Evolutionary conservation across 345 rosid species (phyloP).

Genomic region (Murraya paniculata): DNA sequence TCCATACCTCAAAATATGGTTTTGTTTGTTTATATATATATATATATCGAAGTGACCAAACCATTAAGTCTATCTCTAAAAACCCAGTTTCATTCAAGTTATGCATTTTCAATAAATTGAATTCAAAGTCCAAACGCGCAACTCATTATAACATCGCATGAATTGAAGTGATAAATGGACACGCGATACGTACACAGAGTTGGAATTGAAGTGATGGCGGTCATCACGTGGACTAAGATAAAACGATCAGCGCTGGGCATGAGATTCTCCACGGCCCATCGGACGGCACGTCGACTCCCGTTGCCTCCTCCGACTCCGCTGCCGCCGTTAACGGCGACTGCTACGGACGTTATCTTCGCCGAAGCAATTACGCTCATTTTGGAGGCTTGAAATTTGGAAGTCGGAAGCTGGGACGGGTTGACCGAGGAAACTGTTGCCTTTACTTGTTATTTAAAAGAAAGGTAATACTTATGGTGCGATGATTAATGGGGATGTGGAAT

Average conservation of each 20-base stretch:
- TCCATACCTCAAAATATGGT: not conserved
- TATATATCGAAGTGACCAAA: not conserved
- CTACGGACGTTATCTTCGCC: conserved; percentile 29
- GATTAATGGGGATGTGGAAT: too few species aligned
- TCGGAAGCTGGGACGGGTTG: not conserved
- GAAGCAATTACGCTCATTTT: conserved; percentile 21
- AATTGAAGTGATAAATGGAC: not conserved
- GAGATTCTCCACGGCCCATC: conserved; percentile 69
- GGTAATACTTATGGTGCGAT: too few species aligned
- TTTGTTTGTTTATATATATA: too few species aligned
- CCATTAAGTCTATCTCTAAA: not conserved
- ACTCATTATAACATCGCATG: not conserved
- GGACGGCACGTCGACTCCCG: conserved; percentile 75
- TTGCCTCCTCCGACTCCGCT: conserved; percentile 43
- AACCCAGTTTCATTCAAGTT: not conserved
- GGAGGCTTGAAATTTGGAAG: not conserved
- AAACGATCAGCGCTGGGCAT: conserved; percentile 47
- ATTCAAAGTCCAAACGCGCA: not conserved
- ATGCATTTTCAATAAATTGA: not conserved
- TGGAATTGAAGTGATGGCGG: conserved; percentile 54
- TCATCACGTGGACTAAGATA: conserved; percentile 74
- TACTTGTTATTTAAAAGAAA: not conserved
- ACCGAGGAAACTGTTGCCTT: not conserved
- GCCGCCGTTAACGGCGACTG: conserved; percentile 67
- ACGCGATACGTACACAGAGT: conserved; percentile 58